These are phyloP conservation scores for Warburgia ugandensis DNA, from an alignment of 164 flowering plant species.

Conservation along the genomic window DNA sequence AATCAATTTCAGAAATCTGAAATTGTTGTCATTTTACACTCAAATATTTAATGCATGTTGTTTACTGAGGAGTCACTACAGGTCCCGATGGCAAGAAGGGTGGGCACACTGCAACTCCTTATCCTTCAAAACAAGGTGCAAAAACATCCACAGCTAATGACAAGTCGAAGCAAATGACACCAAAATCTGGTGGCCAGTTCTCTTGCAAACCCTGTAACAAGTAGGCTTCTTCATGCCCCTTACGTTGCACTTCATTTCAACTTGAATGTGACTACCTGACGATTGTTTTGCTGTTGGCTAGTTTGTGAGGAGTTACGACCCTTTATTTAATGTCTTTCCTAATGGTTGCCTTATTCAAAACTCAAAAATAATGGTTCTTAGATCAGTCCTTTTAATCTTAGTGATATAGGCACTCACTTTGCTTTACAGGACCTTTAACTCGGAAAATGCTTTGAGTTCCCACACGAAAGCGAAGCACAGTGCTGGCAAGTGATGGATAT, in stretches of 20 bases:
- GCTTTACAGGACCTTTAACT: constrained; percentile 44
- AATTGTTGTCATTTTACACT: too few relatives aligned
- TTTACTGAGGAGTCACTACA: too few relatives aligned
- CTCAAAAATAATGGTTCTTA: too few relatives aligned
- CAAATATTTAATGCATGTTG: too few relatives aligned
- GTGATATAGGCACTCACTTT: too few relatives aligned
- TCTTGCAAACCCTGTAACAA: constrained; percentile 47
- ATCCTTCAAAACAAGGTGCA: constrained; percentile 55
- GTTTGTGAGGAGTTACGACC: too few relatives aligned
- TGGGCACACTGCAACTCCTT: constrained; percentile 52
- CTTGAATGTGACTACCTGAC: too few relatives aligned
- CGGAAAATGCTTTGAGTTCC: constrained; percentile 36
- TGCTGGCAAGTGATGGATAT: constrained; percentile 12
- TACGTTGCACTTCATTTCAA: neutral
- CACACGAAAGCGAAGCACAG: constrained; percentile 59
- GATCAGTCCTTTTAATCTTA: too few relatives aligned
- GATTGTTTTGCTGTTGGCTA: neutral
- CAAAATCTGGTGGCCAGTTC: constrained; percentile 37
- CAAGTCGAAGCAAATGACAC: constrained; percentile 46
- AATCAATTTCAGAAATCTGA: too few relatives aligned
- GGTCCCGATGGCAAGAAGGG: constrained; percentile 49
- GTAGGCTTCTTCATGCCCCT: constrained; percentile 17
- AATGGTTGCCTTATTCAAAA: too few relatives aligned
- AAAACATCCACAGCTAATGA: constrained; percentile 33
- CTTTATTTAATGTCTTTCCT: too few relatives aligned